Evolutionary conservation across 2,329 filamentous ascomycete genomes (phyloP).

Genomic region (Trichoderma gracile): DNA sequence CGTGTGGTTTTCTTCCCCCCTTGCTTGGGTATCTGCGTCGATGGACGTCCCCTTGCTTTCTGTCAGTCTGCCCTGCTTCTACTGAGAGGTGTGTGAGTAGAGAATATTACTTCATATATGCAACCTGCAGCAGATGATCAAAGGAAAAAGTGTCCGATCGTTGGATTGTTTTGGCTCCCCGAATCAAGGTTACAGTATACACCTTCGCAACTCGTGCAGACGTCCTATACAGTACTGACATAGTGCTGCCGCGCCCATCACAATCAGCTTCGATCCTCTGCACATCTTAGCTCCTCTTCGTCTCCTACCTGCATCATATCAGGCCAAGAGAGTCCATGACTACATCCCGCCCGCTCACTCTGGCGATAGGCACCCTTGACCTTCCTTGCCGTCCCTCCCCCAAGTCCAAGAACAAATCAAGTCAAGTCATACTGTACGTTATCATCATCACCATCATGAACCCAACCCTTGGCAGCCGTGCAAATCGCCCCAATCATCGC

Average conservation of each 20-base stretch:
- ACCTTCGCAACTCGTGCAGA: background rate
- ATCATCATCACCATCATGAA: constrained; percentile 6
- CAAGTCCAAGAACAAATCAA: too few species aligned
- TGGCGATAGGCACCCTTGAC: background rate
- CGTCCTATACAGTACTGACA: background rate
- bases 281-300: background rate
- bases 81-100: too few species aligned
- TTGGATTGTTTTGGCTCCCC: background rate
- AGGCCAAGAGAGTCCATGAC: constrained; percentile 9
- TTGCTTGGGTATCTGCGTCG: background rate
- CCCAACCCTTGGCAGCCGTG: constrained; percentile 16
- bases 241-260: background rate
- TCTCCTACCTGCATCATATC: background rate
- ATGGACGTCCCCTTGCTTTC: too few species aligned
- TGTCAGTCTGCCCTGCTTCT: background rate
- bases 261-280: background rate
- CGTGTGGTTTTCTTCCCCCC: background rate
- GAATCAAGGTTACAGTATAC: background rate
- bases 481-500: constrained; percentile 24
- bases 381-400: background rate
- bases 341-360: constrained; percentile 3
- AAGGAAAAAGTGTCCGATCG: background rate
- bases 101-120: too few species aligned
- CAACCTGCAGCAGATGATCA: too few species aligned
- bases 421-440: too few species aligned